Evolutionary conservation across 106 monocot genomes (phyloP), one percentile per base, ranked within the genome.

Genomic region (Iris macrosiphon): DNA sequence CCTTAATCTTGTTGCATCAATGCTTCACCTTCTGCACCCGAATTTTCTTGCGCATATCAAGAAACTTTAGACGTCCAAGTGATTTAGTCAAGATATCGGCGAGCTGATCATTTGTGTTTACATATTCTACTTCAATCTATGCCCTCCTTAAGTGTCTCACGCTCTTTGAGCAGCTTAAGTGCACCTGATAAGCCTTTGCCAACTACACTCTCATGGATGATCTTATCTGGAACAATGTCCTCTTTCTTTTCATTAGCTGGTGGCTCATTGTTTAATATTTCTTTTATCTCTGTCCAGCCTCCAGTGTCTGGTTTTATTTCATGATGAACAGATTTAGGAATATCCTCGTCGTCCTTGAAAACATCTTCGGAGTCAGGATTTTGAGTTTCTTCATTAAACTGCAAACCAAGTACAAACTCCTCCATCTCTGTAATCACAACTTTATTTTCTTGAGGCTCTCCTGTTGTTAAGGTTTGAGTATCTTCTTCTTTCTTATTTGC

Each of bases 381-480:
- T 34, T 52, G 74, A 19, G 67, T 57, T 27, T 83, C 96, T 90
- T 87, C 82, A 67, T 87, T 98, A 27, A 91, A 44, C 45, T 98
- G 86, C 40, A 98, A 70, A 62, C 96, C 90, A 63, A 85, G 59
- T 25, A 98, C 90, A 78, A 98, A 98, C 64, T 98, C 96, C 68
- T 87, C 90, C 86, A 90, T 83, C 64, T 98, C 96, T 16, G 90
- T 98, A 26, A 98, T 87, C 61, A 98, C 75, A 65, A 98, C 83
- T 51, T 68, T 90, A 57, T 83, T 82, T 47, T 78, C 86, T 38
- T 78, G 64, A 49, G 54, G 31, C 16, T 77, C 82, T 43, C 62
- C 66, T 38, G 21, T 22, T 16, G 56, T 14, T 18, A 61, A 41
- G 39, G 35, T 62, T 6, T 63, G 58, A 59, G 15, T 52, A 38